phyloP scores from a whole-genome alignment of 176 grass and related monocot species.

The Poa annua region DNA sequence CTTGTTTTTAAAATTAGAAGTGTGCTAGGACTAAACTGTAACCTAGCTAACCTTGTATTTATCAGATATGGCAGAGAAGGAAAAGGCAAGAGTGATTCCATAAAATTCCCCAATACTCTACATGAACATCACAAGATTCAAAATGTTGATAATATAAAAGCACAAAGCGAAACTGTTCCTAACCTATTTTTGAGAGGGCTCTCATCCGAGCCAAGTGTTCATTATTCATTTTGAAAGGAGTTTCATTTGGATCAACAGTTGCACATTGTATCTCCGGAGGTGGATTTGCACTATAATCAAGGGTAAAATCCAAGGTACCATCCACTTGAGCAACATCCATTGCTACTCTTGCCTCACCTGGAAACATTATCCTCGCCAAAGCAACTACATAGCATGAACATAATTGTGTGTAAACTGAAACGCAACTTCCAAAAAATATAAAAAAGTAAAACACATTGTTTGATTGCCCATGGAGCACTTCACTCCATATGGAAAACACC shows the following conservation, averaged over 20 bases:
- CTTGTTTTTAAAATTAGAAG: too few species aligned
- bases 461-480: not conserved
- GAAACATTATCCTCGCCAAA: constrained; percentile 84
- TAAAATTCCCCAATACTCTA: too few species aligned
- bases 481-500: not conserved
- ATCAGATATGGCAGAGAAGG: too few species aligned
- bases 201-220: constrained; percentile 70
- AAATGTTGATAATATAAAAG: not conserved
- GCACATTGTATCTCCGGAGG: constrained; percentile 21
- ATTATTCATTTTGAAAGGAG: constrained; percentile 70
- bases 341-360: constrained; percentile 73
- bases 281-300: constrained; percentile 39
- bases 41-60: too few species aligned
- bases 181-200: constrained; percentile 86
- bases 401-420: not conserved
- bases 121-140: not conserved
- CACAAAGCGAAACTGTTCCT: not conserved
- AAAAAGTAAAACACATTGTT: not conserved
- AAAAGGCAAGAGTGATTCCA: too few species aligned
- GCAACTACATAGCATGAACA: constrained; percentile 67
- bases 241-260: constrained; percentile 64
- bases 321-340: constrained; percentile 94
- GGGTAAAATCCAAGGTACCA: constrained; percentile 72
- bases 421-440: not conserved
- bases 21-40: too few species aligned